phyloP scores from a whole-genome alignment of 768 basidiomycete species.

The Filobasidium floriforme region DNA sequence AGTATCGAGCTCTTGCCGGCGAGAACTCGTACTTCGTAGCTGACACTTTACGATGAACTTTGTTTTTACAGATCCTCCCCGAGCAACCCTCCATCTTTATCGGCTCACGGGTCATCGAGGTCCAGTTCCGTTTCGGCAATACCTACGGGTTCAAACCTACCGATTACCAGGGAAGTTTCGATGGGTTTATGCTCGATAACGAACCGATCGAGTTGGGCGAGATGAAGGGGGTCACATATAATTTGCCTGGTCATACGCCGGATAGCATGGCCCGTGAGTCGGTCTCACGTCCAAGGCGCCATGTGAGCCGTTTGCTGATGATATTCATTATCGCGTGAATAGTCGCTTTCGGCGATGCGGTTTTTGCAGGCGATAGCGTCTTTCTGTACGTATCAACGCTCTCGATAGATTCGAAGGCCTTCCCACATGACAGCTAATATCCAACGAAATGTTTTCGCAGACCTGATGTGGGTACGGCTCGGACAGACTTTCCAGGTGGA shows the following conservation, averaged over 20 bases:
- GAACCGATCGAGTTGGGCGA: conserved; percentile 27
- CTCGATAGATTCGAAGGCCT: too few relatives aligned
- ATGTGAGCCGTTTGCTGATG: too few relatives aligned
- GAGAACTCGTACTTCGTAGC: background rate
- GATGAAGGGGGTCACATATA: conserved; percentile 22
- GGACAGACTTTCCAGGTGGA: conserved; percentile 37
- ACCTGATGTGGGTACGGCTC: conserved; percentile 35
- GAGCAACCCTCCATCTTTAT: conserved; percentile 24
- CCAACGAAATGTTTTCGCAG: background rate
- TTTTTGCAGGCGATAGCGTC: conserved; percentile 36
- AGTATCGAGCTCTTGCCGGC: conserved; percentile 2
- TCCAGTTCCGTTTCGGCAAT: conserved; percentile 27
- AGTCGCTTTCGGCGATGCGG: conserved; percentile 27
- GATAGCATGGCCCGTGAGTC: conserved; percentile 21
- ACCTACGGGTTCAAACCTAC: conserved; percentile 23
- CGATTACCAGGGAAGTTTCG: conserved; percentile 29
- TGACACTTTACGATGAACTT: conserved; percentile 4
- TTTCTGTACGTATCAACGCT: conserved; percentile 25
- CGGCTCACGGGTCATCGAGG: conserved; percentile 26
- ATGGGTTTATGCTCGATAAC: conserved; percentile 32
- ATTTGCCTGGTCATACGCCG: conserved; percentile 36
- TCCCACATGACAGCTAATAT: too few relatives aligned
- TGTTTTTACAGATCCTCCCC: conserved; percentile 10
- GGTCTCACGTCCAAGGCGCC: too few relatives aligned
- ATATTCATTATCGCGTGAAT: too few relatives aligned